Evolutionary conservation across 768 basidiomycete species (phyloP), one percentile per base, ranked within the genome.

Genomic region (Podaxis sp.): DNA sequence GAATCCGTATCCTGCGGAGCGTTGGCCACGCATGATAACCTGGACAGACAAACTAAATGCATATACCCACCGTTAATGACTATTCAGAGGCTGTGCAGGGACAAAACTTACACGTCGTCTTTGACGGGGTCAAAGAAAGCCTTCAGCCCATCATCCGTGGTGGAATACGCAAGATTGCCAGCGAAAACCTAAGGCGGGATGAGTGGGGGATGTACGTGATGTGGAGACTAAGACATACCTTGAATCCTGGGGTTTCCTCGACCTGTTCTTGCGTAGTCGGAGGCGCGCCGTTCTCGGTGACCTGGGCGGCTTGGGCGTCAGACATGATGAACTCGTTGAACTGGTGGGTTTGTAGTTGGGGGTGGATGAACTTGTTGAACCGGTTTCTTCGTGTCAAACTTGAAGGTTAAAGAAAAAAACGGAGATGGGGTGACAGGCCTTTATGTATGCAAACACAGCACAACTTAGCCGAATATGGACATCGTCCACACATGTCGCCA

Each of bases 91-190:
- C 79, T 79, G 79, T 82, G 80, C 75, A 73, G 61, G 65, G 75
- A 77, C 44, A 46, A 71, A 72, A 86, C 89, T 73, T 82, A 96
- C 95, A 96, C 88, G 78, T 93, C 93, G 81, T 79, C 85, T 77
- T 85, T 82, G 73, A 93, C 88, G 74, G 90, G 90, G 77, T 84
- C 89, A 84, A 96, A 96, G 84, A 96, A 90, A 77, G 91, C 81
- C 89, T 87, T 91, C 81, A 96, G 89, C 87, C 91, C 91, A 79
- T 93, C 90, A 84, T 94, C 92, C 83, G 90, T 93, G 69, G 92
- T 94, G 73, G 87, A 82, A 79, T 95, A 96, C 82, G 93, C 87
- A 83, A 96, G 93, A 81, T 96, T 96, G 71, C 95, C 95, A 73
- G 89, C 92, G 77, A 96, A 96, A 82, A 95, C 91, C 93, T 95